Evolutionary conservation across 2,329 filamentous ascomycete genomes (phyloP), one percentile per base, ranked within the genome.

Genomic region (Piedraia hortae): DNA sequence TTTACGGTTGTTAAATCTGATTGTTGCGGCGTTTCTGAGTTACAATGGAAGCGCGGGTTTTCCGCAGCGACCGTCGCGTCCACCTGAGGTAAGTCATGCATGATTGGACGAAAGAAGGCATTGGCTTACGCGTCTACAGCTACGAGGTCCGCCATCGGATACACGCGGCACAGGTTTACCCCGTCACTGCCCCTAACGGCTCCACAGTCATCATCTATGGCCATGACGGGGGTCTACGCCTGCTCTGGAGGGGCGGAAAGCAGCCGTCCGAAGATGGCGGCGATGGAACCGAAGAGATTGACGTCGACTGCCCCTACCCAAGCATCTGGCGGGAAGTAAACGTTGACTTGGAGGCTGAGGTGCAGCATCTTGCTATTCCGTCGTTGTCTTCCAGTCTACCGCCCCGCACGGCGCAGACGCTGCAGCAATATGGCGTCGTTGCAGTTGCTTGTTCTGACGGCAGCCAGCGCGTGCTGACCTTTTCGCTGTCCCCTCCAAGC

Each of bases 201-300:
- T 67, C 63, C 3, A 59, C 56, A 3, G 47, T 69, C 26, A 47
- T 67, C 19, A 34, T 68, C 7, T 65, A 62, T 32, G 63, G 56
- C 20, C 55, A 65, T 30, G 54, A 58, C 18, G 48, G 47, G 18
- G 64, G 63, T 4, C 32, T 70, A 11, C 53, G 54, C 26, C 42
- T 68, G 21, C 32, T 63, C 14, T 69, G 63, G 63, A 50, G 58
- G 40, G 61, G 61, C 19, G 62, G 62, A 3, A 49, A 46, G 12
- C 29, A 30, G 25, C 28, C 29, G n/a, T 25, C 25, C 34, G 24
- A 41, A 46, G 42, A 54, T 8, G 62, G 59, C 23, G 53, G 60
- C 27, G 39, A 50, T 1, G 52, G 60, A 18, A 58, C 64, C 24
- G 53, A 57, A 17, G 61, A 66, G 35, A 41, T 57, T n/a, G 59